Conservation (phyloP, 345 rosid species). For the Melastoma malabathricum region DNA sequence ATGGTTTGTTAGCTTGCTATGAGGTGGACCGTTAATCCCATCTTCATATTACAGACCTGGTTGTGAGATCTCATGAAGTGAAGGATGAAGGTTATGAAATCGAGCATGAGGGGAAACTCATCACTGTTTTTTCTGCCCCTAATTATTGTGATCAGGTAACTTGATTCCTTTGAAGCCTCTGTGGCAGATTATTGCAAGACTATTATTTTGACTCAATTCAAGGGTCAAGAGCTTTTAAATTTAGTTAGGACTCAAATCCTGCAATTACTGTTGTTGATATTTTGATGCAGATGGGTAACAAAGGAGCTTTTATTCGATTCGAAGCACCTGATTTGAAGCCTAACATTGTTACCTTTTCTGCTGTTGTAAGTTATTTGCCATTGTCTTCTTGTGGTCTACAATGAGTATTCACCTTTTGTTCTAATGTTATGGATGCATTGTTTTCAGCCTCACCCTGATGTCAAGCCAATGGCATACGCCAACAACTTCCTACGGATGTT, state of each 20-base stretch:
- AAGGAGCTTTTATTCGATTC: constrained; percentile 90
- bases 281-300: constrained; percentile 82
- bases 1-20: constrained; percentile 1
- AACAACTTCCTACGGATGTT: constrained; percentile 71
- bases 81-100: constrained; percentile 97
- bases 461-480: constrained; percentile 97
- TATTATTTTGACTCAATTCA: no score
- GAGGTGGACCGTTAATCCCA: background rate
- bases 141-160: constrained; percentile 97
- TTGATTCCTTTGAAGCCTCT: background rate
- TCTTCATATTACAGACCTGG: constrained; percentile 39
- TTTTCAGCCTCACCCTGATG: constrained; percentile 89
- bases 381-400: background rate
- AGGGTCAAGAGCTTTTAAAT: no score
- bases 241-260: background rate
- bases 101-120: constrained; percentile 94
- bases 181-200: no score
- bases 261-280: background rate
- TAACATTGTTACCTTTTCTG: constrained; percentile 76
- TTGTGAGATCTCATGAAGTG: constrained; percentile 92
- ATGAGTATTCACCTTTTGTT: background rate
- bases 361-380: constrained; percentile 59
- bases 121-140: constrained; percentile 96
- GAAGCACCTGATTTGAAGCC: constrained; percentile 92
- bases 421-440: constrained; percentile 1